Evolutionary conservation across 2,329 filamentous ascomycete species (phyloP).

Genomic region (Colletotrichum agaves): DNA sequence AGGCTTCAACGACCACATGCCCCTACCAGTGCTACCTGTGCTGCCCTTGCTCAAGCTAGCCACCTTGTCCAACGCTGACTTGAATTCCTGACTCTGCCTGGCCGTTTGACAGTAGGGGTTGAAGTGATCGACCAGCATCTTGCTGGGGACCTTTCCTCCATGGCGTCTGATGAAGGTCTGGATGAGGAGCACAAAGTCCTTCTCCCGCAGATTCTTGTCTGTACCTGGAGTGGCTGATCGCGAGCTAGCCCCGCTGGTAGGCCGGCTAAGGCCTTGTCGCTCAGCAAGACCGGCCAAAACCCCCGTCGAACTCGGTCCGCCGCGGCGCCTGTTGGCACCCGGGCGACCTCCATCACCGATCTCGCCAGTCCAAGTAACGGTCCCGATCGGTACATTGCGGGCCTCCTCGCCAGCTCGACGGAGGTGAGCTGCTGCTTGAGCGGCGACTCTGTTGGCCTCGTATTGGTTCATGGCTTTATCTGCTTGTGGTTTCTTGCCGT

Average conservation of each 20-base stretch:
- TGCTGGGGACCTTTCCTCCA: slow-evolving; percentile 81
- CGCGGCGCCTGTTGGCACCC: slow-evolving; percentile 60
- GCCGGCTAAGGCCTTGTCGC: slow-evolving; percentile 59
- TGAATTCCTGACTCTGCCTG: slow-evolving; percentile 81
- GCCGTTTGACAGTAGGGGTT: slow-evolving; percentile 79
- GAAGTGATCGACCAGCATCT: slow-evolving; percentile 91
- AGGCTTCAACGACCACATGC: slow-evolving; percentile 63
- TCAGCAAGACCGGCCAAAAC: slow-evolving; percentile 68
- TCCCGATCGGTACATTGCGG: slow-evolving; percentile 78
- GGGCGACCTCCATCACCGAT: slow-evolving; percentile 82
- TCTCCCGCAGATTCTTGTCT: slow-evolving; percentile 58
- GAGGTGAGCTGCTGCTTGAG: slow-evolving; percentile 80
- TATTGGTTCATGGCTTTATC: slow-evolving; percentile 82
- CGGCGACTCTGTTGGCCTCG: slow-evolving; percentile 83
- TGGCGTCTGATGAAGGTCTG: slow-evolving; percentile 82
- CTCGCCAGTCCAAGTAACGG: slow-evolving; percentile 93
- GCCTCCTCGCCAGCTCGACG: slow-evolving; percentile 79
- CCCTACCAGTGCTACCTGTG: slow-evolving; percentile 61
- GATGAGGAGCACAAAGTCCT: slow-evolving; percentile 78
- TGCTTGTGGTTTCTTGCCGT: slow-evolving; percentile 76
- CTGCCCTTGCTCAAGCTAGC: slow-evolving; percentile 72
- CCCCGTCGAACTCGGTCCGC: slow-evolving; percentile 63
- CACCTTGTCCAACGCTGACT: slow-evolving; percentile 79
- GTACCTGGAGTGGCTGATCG: slow-evolving; percentile 56
- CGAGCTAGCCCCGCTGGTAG: slow-evolving; percentile 55